Evolutionary conservation across 805 yeast genomes (phyloP).

Genomic region (Cyberlindnera bimundalis): DNA sequence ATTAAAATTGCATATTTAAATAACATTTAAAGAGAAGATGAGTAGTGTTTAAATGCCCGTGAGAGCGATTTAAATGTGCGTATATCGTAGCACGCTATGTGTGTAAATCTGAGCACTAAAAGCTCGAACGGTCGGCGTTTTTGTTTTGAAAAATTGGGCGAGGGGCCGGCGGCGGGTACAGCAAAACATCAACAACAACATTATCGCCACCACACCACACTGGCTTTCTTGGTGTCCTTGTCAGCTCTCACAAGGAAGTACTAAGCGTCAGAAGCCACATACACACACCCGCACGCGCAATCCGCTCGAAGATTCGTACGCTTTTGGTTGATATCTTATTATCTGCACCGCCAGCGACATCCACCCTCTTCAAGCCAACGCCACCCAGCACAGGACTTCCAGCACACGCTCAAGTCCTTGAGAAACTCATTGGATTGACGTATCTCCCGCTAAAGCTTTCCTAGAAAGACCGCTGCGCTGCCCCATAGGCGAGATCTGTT

Average conservation of each 20-base stretch:
- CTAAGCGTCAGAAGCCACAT: conserved; percentile 5
- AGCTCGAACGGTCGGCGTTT: conserved; percentile 5
- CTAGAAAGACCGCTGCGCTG: not conserved
- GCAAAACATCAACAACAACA: conserved; percentile 1
- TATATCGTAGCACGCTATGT: conserved; percentile 2
- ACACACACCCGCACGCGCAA: conserved; percentile 2
- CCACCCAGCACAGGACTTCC: conserved; percentile 9
- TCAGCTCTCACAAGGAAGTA: conserved; percentile 5
- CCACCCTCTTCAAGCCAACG: conserved; percentile 4
- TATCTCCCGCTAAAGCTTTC: conserved; percentile 4
- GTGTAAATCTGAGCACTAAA: conserved; percentile 13
- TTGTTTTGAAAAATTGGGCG: conserved; percentile 15
- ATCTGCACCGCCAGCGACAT: not conserved
- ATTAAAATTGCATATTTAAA: too few relatives aligned
- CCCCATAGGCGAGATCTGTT: not conserved
- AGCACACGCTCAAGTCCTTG: not conserved
- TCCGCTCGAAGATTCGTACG: conserved; percentile 3
- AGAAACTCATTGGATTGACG: conserved; percentile 17
- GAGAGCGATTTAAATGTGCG: not conserved
- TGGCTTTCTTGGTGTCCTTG: conserved; percentile 13
- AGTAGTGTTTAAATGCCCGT: too few relatives aligned
- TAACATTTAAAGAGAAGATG: too few relatives aligned
- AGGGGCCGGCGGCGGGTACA: not conserved
- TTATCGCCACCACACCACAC: conserved; percentile 4
- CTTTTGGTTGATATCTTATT: conserved; percentile 3